phyloP scores from a whole-genome alignment of 805 yeast species.

The Pichia kluyveri region DNA sequence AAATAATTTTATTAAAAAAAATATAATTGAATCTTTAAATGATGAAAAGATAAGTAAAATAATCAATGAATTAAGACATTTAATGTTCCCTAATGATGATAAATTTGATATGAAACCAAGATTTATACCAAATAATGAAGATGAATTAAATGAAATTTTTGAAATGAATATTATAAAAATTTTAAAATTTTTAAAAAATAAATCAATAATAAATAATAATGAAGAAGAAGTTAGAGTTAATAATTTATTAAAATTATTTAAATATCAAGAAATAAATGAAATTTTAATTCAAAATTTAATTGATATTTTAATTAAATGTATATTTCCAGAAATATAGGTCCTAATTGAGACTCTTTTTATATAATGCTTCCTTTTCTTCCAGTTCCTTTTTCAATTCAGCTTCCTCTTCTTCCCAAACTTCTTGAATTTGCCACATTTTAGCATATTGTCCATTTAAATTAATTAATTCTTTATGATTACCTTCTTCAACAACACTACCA shows the following conservation, averaged over 20 bases:
- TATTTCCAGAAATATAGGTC: conserved; percentile 8
- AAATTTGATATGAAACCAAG: conserved; percentile 21
- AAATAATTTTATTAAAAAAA: conserved; percentile 19
- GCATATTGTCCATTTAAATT: conserved; percentile 55
- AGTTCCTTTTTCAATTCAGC: not conserved
- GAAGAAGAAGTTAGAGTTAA: not conserved
- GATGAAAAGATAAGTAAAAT: conserved; percentile 12
- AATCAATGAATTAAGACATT: conserved; percentile 15
- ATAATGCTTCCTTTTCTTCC: not conserved
- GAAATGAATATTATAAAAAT: conserved; percentile 8
- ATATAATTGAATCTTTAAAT: conserved; percentile 16
- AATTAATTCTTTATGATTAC: conserved; percentile 64
- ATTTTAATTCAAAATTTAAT: conserved; percentile 5
- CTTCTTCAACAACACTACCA: conserved; percentile 83
- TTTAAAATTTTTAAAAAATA: not conserved
- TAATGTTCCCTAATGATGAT: conserved; percentile 23
- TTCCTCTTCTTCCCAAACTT: conserved; percentile 22
- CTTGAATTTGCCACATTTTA: conserved; percentile 89
- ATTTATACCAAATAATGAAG: conserved; percentile 22
- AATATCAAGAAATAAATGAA: conserved; percentile 4
- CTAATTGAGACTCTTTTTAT: not conserved
- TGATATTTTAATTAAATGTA: conserved; percentile 2
- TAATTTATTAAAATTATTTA: conserved; percentile 1
- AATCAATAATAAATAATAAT: not conserved
- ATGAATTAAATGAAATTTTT: conserved; percentile 16